Evolutionary conservation across 176 grass and related monocot species (phyloP), one percentile per base, ranked within the genome.

Genomic region (Triticum turgidum): DNA sequence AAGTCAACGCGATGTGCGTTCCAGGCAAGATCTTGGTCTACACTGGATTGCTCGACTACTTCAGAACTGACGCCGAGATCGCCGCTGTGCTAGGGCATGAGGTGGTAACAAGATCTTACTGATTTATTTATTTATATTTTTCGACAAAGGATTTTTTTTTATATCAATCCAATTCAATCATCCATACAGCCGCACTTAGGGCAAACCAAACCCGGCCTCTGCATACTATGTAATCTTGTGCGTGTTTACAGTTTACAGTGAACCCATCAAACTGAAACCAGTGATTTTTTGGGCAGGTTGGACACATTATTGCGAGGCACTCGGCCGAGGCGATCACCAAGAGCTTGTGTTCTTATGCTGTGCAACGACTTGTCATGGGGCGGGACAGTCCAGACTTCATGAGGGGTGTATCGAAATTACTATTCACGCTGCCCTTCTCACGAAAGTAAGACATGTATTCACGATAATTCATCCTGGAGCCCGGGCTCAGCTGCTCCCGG

Each of bases 41-140:
- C 83, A 94, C 93, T 30, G 93, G 97, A 20, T 81, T 94, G 87
- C 90, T 98, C 7, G 66, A 98, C 71, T 74, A 92, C 75, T 98
- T 98, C 87, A 83, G 73, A 84, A 86, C 79, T 0, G 97, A 98
- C 89, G 90, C 80, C 0, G 94, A 96, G 73, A 72, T 96, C 42
- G 96, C 93, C 44, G 89, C 93, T 20, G 96, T 96, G 64, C 88
- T 98, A 59, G 93, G 65, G 38, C 96, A 98, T 73, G 96, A 98
- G 92, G 96, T 98, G 52, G 18, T 79, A 24, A 54, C 15, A 18
- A 7, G 51, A 54, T 18, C 51, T 54, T 54, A 54, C 15, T 54
- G 5, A 3, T 17, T 5, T 52, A 52, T 52, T 15, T 51, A 51
- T 51, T 51, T 54, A 15, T 37, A 41, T 52, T 52, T 51, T 15